Conservation (phyloP, 441 rosid genomes). For the Adansonia grandidieri region DNA sequence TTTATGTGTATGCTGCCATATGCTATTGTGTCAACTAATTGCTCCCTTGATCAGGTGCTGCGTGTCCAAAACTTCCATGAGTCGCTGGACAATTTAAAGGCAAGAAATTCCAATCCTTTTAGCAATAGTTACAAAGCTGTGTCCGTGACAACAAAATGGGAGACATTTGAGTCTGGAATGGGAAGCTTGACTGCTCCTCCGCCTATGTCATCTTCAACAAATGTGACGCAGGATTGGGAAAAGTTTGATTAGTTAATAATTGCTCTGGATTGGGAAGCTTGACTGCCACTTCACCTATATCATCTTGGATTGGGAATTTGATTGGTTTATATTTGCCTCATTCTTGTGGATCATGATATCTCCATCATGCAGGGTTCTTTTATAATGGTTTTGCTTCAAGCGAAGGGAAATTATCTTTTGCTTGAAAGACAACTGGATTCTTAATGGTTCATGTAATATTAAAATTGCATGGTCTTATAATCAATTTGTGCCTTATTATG, state of each 20-base stretch:
- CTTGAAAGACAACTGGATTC: slow-evolving; percentile 16
- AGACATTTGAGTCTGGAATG: slow-evolving; percentile 62
- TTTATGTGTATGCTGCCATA: background rate
- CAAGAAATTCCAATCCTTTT: slow-evolving; percentile 60
- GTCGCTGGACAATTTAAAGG: slow-evolving; percentile 64
- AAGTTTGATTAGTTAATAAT: slow-evolving; percentile 53
- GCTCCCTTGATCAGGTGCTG: slow-evolving; percentile 56
- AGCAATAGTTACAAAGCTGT: slow-evolving; percentile 48
- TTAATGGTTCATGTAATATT: background rate
- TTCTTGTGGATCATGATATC: slow-evolving; percentile 7
- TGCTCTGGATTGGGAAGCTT: slow-evolving; percentile 59
- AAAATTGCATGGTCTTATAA: background rate
- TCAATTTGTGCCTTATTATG: background rate
- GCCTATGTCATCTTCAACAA: slow-evolving; percentile 51
- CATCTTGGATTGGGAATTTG: slow-evolving; percentile 76
- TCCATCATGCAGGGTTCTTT: background rate
- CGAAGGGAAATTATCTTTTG: background rate
- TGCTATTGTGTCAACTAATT: slow-evolving; percentile 24
- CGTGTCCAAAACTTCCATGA: slow-evolving; percentile 81
- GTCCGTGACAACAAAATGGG: slow-evolving; percentile 74
- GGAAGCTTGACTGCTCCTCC: slow-evolving; percentile 77
- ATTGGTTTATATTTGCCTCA: slow-evolving; percentile 35
- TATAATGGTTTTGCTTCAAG: slow-evolving; percentile 1
- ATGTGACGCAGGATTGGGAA: slow-evolving; percentile 68
- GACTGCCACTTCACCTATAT: slow-evolving; percentile 55